Evolutionary conservation across 305 asterid species (phyloP).

Genomic region (Coffea humblotiana): DNA sequence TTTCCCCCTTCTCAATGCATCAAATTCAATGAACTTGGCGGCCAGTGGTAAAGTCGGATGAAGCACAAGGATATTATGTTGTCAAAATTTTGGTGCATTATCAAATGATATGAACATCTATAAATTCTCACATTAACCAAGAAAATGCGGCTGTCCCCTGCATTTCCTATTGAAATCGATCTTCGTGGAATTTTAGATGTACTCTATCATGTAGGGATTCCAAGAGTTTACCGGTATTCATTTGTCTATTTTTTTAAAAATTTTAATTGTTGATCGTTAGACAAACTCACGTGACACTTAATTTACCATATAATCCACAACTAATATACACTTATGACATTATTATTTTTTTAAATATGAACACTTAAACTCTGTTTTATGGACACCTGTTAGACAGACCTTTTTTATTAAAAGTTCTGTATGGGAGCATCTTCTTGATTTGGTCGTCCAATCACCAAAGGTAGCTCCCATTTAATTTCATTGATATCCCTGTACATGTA

Average conservation of each 20-base stretch:
- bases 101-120: slow-evolving; percentile 3
- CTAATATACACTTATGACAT: no score
- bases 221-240: not conserved
- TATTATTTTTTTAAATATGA: no score
- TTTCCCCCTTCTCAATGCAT: not conserved
- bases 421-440: not conserved
- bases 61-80: not conserved
- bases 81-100: not conserved
- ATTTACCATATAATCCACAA: no score
- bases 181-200: not conserved
- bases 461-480: not conserved
- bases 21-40: not conserved
- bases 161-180: not conserved
- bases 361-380: no score
- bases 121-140: not conserved
- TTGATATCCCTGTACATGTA: not conserved
- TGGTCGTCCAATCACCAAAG: not conserved
- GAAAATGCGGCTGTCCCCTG: not conserved
- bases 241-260: not conserved
- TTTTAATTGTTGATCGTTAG: not conserved
- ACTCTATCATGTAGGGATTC: not conserved
- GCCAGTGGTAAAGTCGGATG: not conserved
- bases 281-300: no score
- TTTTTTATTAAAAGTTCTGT: no score
- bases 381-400: no score